Conservation (phyloP, 2,329 filamentous ascomycete genomes). For the Periglandula ipomoeae region DNA sequence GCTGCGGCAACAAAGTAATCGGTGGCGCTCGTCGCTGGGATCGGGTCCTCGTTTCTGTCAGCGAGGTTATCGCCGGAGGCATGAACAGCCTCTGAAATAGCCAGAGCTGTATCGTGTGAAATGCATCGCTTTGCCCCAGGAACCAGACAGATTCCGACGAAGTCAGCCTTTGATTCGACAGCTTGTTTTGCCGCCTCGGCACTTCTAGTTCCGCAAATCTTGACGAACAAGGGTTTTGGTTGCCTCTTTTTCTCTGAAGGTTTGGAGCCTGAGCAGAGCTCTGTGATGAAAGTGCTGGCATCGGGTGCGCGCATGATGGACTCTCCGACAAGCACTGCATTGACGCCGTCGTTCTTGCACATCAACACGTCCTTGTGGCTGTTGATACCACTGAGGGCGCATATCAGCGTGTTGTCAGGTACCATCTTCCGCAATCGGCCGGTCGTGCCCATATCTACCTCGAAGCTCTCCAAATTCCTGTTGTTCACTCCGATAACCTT, state of each 20-base stretch:
- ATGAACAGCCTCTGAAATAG: constrained; percentile 74
- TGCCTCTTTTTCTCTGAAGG: constrained; percentile 24
- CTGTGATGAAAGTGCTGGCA: constrained; percentile 71
- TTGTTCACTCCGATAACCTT: constrained; percentile 97
- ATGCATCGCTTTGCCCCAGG: constrained; percentile 74
- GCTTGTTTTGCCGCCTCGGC: constrained; percentile 72
- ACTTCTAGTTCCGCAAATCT: constrained; percentile 89
- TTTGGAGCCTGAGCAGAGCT: constrained; percentile 60
- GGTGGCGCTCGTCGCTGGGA: constrained; percentile 28
- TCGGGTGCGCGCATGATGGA: constrained; percentile 88
- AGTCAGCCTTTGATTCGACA: constrained; percentile 77
- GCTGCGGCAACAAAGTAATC: constrained; percentile 64
- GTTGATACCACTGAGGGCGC: constrained; percentile 89
- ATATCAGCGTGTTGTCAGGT: constrained; percentile 76
- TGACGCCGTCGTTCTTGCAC: constrained; percentile 82
- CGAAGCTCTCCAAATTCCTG: constrained; percentile 89
- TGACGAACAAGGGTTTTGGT: constrained; percentile 57
- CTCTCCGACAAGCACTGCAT: constrained; percentile 89
- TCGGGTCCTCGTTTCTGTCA: constrained; percentile 19
- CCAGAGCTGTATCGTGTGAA: constrained; percentile 64
- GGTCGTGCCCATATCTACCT: constrained; percentile 90
- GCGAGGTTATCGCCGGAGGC: constrained; percentile 44
- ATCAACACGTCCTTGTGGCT: constrained; percentile 79
- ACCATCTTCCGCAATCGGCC: constrained; percentile 82
- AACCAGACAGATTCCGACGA: constrained; percentile 89